Evolutionary conservation across 345 rosid genomes (phyloP), one percentile per base, ranked within the genome.

Genomic region (Eutrema yunnanense): DNA sequence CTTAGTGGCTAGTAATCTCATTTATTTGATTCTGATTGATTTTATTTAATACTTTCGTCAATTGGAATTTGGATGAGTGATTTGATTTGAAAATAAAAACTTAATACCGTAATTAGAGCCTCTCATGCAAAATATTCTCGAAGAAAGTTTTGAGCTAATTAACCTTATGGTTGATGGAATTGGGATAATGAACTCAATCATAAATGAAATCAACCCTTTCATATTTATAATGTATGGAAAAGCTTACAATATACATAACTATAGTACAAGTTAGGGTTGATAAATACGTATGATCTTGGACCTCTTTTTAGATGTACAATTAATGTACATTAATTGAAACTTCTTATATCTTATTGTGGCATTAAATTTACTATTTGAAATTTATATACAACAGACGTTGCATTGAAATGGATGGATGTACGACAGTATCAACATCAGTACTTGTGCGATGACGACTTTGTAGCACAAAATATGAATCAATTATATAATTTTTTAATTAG

Each of bases 391-490:
- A 33, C 51, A 46, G 12, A 73, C 72, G 66, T 65, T 30, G 69
- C 61, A 60, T 6, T 54, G 38, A 69, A 69, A 62, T 61, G 7
- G 70, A 69, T 62, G 54, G 65, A 30, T 69, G 75, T 76, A 56
- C 80, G 55, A 76, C 55, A 47, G 67, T 40, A 38, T 76, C 72
- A 64, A 71, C 72, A 76, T 71, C 67, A 58, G 79, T 67, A 61
- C 71, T 76, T 71, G 60, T 64, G 75, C 76, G 67, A 63, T 57
- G 75, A 70, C 55, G 61, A 57, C 71, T 69, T 52, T 71, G 65
- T 59, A 46, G 36, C 72, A 51, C 71, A 42, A 59, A 56, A 49
- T 2, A 14, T n/a, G 27, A 48, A 56, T 38, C 41, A 41, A 64
- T 70, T 47, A 48, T 69, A 47, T 22, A 30, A 64, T 14, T 49